phyloP scores from a whole-genome alignment of 2,329 filamentous ascomycete species.

The Stenocarpella maydis region DNA sequence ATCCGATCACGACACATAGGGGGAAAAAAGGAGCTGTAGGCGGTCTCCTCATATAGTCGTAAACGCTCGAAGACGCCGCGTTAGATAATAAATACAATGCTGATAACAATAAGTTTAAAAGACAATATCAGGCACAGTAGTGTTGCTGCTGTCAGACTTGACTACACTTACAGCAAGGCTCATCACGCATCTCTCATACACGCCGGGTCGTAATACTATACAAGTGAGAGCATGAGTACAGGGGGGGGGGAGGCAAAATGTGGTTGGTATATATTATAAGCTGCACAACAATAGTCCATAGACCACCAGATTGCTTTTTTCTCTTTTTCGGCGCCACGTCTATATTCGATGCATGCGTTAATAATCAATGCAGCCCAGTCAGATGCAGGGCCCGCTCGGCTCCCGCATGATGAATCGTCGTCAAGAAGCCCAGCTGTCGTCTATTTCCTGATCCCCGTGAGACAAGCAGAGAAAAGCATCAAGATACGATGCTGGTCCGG shows the following conservation, averaged over 20 bases:
- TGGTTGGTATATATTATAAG: constrained; percentile 18
- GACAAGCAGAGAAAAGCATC: neutral
- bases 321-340: neutral
- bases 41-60: no score
- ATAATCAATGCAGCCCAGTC: neutral
- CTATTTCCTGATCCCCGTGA: neutral
- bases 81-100: no score
- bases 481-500: neutral
- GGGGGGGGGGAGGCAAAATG: neutral
- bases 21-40: no score
- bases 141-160: no score
- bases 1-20: no score
- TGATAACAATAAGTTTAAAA: no score
- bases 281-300: neutral
- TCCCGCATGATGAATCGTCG: constrained; percentile 11
- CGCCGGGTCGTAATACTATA: neutral
- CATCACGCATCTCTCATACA: neutral
- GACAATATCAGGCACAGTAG: no score
- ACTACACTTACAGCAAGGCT: neutral
- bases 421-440: neutral
- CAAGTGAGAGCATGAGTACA: neutral
- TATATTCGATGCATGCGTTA: neutral
- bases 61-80: no score
- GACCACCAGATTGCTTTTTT: neutral
- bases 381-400: neutral